Base-by-base conservation (phyloP, 2,329 filamentous ascomycete genomes). In the Beauveria bassiana region DNA sequence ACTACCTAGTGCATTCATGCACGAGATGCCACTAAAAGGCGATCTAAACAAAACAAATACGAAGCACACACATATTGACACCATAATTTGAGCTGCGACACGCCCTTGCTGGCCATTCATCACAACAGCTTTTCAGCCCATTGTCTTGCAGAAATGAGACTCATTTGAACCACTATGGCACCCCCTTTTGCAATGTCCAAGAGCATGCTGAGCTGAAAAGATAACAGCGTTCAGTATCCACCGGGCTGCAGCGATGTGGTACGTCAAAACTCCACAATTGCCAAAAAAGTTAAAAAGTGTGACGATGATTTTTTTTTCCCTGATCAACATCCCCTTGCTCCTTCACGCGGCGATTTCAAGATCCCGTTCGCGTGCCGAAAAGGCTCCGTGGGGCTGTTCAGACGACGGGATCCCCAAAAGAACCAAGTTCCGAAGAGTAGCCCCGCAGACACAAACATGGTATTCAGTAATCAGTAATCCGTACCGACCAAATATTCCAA, bases 151-250 rank as follows among this genome's bases (percentile, higher is more conserved):
- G 43, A 58, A 58, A 31, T 40, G 49, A 20, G 20, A 38, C 55
- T 55, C 40, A 40, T 50, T 31, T 26, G 31, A 22, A 22, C 20
- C 31, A n/a, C 26, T 22, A 20, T 26, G 20, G 22, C 22, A 2
- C 22, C 26, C 42, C 52, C 38, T 20, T 16, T 18, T 5, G n/a
- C 12, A 12, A 46, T 3, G 18, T 46, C 22, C 22, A 18, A 31
- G 45, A 49, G 20, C 55, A 40, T 49, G 20, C 28, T 49, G 28
- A 58, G 55, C 55, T 58, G 55, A 58, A 58, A 57, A 58, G 55
- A 58, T 58, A 58, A 50, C 55, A 58, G 31, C 34, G 8, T 50
- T 16, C 2, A 12, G 55, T 49, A 22, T 18, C 43, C 55, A 58
- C 55, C 43, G 31, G 45, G 43, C 55, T 58, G 55, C 43, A 49